These are phyloP conservation scores for Ceratocystis eucalypticola DNA, from an alignment of 2,329 filamentous ascomycete genomes.

Conservation along the genomic window DNA sequence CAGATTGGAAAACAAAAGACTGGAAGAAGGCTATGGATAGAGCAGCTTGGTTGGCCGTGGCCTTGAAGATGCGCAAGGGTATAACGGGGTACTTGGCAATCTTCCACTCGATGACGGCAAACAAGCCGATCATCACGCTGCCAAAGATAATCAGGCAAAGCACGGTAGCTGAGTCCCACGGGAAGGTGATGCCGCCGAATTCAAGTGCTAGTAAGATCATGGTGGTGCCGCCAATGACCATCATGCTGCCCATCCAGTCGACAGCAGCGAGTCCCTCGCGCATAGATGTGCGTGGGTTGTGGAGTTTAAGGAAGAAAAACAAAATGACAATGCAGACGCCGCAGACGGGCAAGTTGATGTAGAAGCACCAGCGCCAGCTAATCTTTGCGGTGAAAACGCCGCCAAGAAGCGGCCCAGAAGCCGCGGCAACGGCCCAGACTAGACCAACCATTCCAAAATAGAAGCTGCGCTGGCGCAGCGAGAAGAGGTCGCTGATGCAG, in stretches of 20 bases:
- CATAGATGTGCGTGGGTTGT: conserved; percentile 53
- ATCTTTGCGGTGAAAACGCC: conserved; percentile 51
- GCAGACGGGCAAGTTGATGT: conserved; percentile 45
- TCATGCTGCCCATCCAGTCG: conserved; percentile 42
- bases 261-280: conserved; percentile 48
- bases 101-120: conserved; percentile 59
- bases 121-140: conserved; percentile 46
- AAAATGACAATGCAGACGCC: conserved; percentile 36
- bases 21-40: conserved; percentile 58
- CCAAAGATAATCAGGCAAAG: conserved; percentile 70
- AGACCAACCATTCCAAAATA: conserved; percentile 41
- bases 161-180: conserved; percentile 63
- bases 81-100: conserved; percentile 66
- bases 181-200: conserved; percentile 61
- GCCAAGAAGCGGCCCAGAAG: conserved; percentile 54
- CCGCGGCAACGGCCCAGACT: conserved; percentile 51
- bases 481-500: conserved; percentile 42
- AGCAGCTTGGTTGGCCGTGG: conserved; percentile 50
- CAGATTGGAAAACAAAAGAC: conserved; percentile 63
- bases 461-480: conserved; percentile 36
- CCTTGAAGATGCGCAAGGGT: conserved; percentile 56
- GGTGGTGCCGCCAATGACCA: conserved; percentile 62
- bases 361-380: conserved; percentile 59
- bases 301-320: conserved; percentile 51
- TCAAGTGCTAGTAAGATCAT: conserved; percentile 81